Evolutionary conservation across 139 green algal genomes (phyloP), one percentile per base, ranked within the genome.

Genomic region (Ulvella scutata): DNA sequence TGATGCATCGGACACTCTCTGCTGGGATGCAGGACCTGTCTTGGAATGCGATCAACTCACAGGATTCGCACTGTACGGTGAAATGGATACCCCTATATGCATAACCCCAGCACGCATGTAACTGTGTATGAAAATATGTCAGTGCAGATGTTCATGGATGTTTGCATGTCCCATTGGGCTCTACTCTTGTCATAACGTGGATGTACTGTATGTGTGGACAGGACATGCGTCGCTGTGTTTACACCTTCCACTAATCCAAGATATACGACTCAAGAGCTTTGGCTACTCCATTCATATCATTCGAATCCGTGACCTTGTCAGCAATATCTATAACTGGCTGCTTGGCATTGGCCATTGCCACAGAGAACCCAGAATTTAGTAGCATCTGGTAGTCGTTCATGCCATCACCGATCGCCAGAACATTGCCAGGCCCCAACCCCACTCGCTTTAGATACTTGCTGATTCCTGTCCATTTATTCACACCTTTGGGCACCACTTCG

Each of bases 331-430:
- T 10, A 13, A 67, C 9, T 9, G 51, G 13, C 10, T 67, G n/a
- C 51, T 67, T 67, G 13, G 51, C 51, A 67, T 67, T 67, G 31
- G 51, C 51, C 51, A 67, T 26, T 0, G 51, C 51, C 31, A 67
- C 17, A 10, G 51, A 67, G 1, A 3, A 13, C 4, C 51, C 51
- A 34, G 51, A n/a, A 29, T 67, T 67, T n/a, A 67, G 51, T 10
- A 67, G 51, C 51, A 67, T 67, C 9, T 67, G n/a, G 17, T 67
- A 67, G 20, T 67, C 51, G 17, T 67, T 67, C 51, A 67, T 67
- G 51, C 51, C 51, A 67, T 67, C 51, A 29, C 51, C 51, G 51
- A 67, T 67, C n/a, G 51, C 51, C 51, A 67, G 51, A 26, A 67
- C 51, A 26, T 67, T 67, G 9, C 4, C 13, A 67, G 51, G 9